Evolutionary conservation across 2,329 filamentous ascomycete genomes (phyloP).

Genomic region (Purpureocillium takamizusanense): DNA sequence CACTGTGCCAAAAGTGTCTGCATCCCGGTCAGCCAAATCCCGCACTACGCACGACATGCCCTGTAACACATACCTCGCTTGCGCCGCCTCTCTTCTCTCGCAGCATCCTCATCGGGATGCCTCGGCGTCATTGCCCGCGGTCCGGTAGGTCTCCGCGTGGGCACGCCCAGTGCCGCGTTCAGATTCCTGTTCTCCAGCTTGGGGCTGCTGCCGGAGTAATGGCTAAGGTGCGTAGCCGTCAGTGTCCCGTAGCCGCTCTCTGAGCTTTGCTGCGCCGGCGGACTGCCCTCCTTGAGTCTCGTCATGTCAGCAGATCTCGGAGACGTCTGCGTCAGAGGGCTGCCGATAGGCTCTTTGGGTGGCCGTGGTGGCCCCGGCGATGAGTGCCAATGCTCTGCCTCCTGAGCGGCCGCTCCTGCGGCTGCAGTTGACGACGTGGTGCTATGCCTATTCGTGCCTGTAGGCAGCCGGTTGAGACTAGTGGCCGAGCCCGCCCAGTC

Average conservation of each 20-base stretch:
- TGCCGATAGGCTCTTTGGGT: constrained; percentile 52
- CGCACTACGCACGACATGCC: background rate
- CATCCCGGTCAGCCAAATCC: background rate
- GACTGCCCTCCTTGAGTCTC: constrained; percentile 45
- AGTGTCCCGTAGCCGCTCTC: constrained; percentile 45
- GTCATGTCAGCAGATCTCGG: constrained; percentile 37
- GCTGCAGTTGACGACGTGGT: constrained; percentile 27
- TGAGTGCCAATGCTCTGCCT: constrained; percentile 34
- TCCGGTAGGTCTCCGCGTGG: constrained; percentile 46
- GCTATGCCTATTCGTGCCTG: constrained; percentile 38
- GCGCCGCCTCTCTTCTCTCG: constrained; percentile 37
- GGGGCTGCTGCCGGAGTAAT: constrained; percentile 46
- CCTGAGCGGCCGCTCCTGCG: constrained; percentile 9
- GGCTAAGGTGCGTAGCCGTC: constrained; percentile 36
- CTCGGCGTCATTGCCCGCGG: constrained; percentile 54
- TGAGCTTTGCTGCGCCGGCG: constrained; percentile 45
- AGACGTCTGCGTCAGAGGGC: constrained; percentile 30
- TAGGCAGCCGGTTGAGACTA: constrained; percentile 44
- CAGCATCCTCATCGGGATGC: constrained; percentile 36
- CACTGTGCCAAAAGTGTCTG: constrained; percentile 26
- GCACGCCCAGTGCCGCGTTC: constrained; percentile 41
- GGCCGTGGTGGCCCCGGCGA: constrained; percentile 46
- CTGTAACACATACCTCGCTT: constrained; percentile 44
- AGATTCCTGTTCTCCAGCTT: constrained; percentile 49
- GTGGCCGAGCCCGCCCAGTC: constrained; percentile 56